Conservation (phyloP, 192 early-diverging fungal genomes). For the Coemansia nantahalensis region DNA sequence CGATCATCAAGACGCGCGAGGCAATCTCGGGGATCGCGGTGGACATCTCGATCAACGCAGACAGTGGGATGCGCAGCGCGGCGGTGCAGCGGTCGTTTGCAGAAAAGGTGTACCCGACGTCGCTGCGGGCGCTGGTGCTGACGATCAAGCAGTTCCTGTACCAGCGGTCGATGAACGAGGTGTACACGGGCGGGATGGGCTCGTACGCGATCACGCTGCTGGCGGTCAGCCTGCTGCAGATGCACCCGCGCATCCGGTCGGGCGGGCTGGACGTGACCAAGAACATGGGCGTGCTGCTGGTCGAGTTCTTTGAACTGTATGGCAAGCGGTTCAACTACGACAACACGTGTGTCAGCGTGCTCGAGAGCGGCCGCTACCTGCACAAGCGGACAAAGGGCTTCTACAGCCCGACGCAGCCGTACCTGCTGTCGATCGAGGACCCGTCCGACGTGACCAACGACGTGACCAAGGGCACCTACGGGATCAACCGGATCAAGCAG, state of each 20-base stretch:
- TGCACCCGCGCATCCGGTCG: slow-evolving; percentile 74
- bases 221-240: slow-evolving; percentile 79
- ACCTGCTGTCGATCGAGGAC: slow-evolving; percentile 57
- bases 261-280: slow-evolving; percentile 59
- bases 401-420: slow-evolving; percentile 25
- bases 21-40: slow-evolving; percentile 65
- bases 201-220: slow-evolving; percentile 78
- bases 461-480: slow-evolving; percentile 52
- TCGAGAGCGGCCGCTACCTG: slow-evolving; percentile 57
- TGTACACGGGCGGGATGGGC: slow-evolving; percentile 85
- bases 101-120: slow-evolving; percentile 53
- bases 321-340: slow-evolving; percentile 74
- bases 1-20: slow-evolving; percentile 89
- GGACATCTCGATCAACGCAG: slow-evolving; percentile 85
- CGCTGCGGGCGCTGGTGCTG: slow-evolving; percentile 68
- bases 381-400: slow-evolving; percentile 28
- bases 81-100: slow-evolving; percentile 58
- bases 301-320: slow-evolving; percentile 93
- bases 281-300: slow-evolving; percentile 84
- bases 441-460: slow-evolving; percentile 58
- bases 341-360: slow-evolving; percentile 62
- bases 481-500: slow-evolving; percentile 45
- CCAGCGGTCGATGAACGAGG: slow-evolving; percentile 76
- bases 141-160: slow-evolving; percentile 85
- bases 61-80: slow-evolving; percentile 62